Evolutionary conservation across 805 yeast genomes (phyloP).

Genomic region (Cyberlindnera amylophila): DNA sequence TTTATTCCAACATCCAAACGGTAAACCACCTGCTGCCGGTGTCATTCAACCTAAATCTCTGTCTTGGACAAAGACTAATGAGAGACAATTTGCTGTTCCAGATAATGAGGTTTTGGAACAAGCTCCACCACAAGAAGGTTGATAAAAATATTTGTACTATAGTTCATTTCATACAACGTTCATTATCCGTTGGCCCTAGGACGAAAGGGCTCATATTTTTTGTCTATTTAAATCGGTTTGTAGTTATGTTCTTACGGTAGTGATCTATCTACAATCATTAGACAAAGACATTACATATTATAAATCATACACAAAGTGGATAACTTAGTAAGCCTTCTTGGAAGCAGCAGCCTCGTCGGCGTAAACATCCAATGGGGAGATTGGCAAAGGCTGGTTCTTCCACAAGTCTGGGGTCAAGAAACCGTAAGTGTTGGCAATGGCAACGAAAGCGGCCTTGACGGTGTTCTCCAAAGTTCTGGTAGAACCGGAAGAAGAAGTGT

Average conservation of each 20-base stretch:
- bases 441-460: slow-evolving; percentile 98
- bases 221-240: background rate
- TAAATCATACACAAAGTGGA: slow-evolving; percentile 7
- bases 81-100: slow-evolving; percentile 73
- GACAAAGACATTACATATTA: slow-evolving; percentile 7
- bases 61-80: slow-evolving; percentile 41
- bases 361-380: slow-evolving; percentile 94
- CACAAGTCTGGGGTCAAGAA: slow-evolving; percentile 99
- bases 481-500: slow-evolving; percentile 97
- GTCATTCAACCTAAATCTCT: slow-evolving; percentile 15
- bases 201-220: too few species aligned
- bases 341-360: slow-evolving; percentile 75
- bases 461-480: slow-evolving; percentile 99
- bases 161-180: background rate
- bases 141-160: background rate
- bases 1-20: slow-evolving; percentile 76
- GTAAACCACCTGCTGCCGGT: slow-evolving; percentile 40
- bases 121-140: slow-evolving; percentile 48
- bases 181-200: too few species aligned
- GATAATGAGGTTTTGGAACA: slow-evolving; percentile 71
- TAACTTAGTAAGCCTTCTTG: slow-evolving; percentile 43
- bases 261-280: background rate
- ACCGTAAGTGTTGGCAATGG: slow-evolving; percentile 99
- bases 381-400: slow-evolving; percentile 77
- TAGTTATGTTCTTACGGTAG: background rate